Conservation (phyloP, 2,329 filamentous ascomycete genomes). For the Fusarium nematophilum region DNA sequence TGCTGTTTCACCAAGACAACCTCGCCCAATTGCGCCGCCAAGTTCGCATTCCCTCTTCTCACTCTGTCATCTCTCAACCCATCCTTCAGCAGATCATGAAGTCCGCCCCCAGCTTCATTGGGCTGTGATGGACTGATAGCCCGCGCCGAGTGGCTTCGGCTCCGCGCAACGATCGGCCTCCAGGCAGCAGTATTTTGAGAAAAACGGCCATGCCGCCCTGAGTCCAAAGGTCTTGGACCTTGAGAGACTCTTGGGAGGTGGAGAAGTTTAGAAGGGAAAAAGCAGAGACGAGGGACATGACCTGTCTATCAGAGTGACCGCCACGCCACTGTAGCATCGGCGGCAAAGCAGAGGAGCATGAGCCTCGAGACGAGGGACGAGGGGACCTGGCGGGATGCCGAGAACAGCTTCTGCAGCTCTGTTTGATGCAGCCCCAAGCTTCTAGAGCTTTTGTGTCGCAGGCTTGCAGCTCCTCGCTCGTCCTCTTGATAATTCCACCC, state of each 20-base stretch:
- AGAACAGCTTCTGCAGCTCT: not conserved
- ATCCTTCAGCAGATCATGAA: slow-evolving; percentile 37
- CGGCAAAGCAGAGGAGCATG: not conserved
- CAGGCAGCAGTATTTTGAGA: slow-evolving; percentile 39
- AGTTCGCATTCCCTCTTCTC: not conserved
- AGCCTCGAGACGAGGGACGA: no score
- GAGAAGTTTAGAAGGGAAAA: not conserved
- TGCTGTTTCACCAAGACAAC: slow-evolving; percentile 3
- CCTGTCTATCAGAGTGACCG: not conserved
- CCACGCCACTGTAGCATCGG: slow-evolving; percentile 23
- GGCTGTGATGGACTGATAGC: slow-evolving; percentile 22
- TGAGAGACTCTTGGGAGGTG: not conserved
- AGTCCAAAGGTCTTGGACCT: not conserved
- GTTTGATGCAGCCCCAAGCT: slow-evolving; percentile 17
- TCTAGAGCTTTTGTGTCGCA: slow-evolving; percentile 25
- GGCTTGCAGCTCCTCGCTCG: no score
- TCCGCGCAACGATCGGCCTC: slow-evolving; percentile 9
- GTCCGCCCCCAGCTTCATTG: slow-evolving; percentile 27
- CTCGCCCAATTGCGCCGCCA: slow-evolving; percentile 7
- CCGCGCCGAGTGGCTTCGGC: slow-evolving; percentile 14
- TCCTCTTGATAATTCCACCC: not conserved
- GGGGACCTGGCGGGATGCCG: slow-evolving; percentile 1
- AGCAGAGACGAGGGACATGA: slow-evolving; percentile 3
- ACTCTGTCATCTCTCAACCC: not conserved
- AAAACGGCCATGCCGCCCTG: slow-evolving; percentile 6